Base-by-base conservation (phyloP, 2,329 filamentous ascomycete genomes). In the Keithomyces neogunnii region DNA sequence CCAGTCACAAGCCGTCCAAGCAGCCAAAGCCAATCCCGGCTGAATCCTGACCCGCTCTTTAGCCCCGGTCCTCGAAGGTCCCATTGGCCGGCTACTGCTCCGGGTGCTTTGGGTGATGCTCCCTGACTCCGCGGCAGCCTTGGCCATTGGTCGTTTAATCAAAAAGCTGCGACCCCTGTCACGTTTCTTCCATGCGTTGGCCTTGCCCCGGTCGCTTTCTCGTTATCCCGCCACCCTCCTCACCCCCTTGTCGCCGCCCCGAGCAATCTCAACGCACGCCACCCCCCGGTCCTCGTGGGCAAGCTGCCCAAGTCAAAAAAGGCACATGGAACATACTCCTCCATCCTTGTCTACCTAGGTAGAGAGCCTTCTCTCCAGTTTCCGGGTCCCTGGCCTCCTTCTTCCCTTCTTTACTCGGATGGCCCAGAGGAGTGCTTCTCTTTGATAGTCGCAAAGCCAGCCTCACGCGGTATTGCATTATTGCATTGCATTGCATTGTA, bases 61-160 rank as follows among this genome's bases (percentile, higher is more conserved):
- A 74, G 74, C 59, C 65, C 70, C 73, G 72, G 74, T 60, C 62
- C 58, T 69, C 62, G 60, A 64, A 65, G 73, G 65, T 73, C 69
- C 64, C 60, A 75, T 80, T 77, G 71, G 76, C 73, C 69, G 74
- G 65, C 60, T 67, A 62, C 62, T 66, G 66, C 69, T 66, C 13
- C 26, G 38, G 38, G 26, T 7, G 38, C 38, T 40, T 65, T 66
- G 54, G 50, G 55, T 40, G 33, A 48, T 53, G 47, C 53, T 51
- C 53, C 69, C 69, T 66, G 68, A 66, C 65, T 65, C 65, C 66
- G 58, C 53, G 59, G 56, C 51, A 60, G 58, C 57, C 51, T 54
- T 63, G 61, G 62, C 69, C 67, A 79, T 78, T 80, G 76, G 76
- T 59, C 68, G 67, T 64, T 71, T 73, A 71, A 77, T 78, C 68